Conservation (phyloP, 306 rosid genomes). For the Dalbergia cochinchinensis region DNA sequence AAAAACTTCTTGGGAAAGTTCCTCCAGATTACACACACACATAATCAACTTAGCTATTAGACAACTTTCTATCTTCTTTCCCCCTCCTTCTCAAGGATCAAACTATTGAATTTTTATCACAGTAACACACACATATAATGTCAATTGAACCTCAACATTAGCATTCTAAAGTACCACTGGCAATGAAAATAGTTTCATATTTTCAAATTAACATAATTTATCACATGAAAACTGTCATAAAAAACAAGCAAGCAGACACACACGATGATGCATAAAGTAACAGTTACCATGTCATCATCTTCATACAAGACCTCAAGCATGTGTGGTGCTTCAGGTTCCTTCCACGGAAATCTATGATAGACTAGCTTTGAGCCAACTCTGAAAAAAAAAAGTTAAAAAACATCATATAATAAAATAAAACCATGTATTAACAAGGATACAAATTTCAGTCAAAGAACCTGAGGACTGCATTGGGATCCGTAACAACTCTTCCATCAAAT, state of each 20-base stretch:
- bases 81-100: not conserved
- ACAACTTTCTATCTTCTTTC: conserved; percentile 15
- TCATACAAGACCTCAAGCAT: conserved; percentile 71
- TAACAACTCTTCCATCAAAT: conserved; percentile 66
- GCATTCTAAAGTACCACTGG: conserved; percentile 34
- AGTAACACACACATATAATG: conserved; percentile 20
- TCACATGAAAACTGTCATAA: conserved; percentile 8
- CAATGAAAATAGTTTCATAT: conserved; percentile 1
- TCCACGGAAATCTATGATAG: conserved; percentile 92
- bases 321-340: conserved; percentile 84
- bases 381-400: conserved; percentile 7
- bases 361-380: conserved; percentile 75
- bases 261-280: conserved; percentile 8
- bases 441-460: conserved; percentile 56
- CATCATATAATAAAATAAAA: conserved; percentile 22
- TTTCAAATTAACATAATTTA: conserved; percentile 10
- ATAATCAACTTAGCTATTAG: conserved; percentile 11
- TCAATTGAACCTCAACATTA: not conserved
- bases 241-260: conserved; percentile 23
- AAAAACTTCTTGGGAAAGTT: not conserved
- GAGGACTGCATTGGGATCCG: conserved; percentile 68
- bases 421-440: not conserved
- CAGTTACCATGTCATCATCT: conserved; percentile 80
- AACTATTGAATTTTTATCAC: conserved; percentile 1
- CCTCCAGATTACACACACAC: not conserved